Conservation (phyloP, 768 basidiomycete species). For the Pleurotus tuber-regium region DNA sequence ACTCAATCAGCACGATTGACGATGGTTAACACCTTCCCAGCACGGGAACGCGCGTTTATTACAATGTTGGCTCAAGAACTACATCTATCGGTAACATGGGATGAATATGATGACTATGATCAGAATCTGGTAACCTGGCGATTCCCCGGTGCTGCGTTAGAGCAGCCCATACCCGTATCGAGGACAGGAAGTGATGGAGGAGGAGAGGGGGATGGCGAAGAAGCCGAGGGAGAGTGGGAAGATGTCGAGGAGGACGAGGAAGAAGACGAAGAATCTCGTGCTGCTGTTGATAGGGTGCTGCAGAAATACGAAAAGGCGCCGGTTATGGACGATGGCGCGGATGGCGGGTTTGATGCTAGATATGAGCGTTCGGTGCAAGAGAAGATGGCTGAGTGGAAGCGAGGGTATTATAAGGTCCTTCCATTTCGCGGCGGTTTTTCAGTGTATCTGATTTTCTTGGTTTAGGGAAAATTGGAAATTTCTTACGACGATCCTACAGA, state of each 20-base stretch:
- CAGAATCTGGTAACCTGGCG: slow-evolving; percentile 71
- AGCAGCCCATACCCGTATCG: slow-evolving; percentile 22
- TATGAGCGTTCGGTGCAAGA: slow-evolving; percentile 70
- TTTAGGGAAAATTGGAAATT: slow-evolving; percentile 83
- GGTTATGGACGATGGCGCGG: slow-evolving; percentile 67
- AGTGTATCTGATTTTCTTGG: not conserved
- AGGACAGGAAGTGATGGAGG: slow-evolving; percentile 26
- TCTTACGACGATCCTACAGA: slow-evolving; percentile 66
- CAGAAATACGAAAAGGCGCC: slow-evolving; percentile 87
- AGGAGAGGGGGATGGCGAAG: slow-evolving; percentile 32
- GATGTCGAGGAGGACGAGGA: slow-evolving; percentile 51
- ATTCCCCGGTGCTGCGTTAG: slow-evolving; percentile 44
- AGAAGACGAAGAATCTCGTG: slow-evolving; percentile 68
- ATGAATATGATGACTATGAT: slow-evolving; percentile 86
- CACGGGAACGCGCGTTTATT: slow-evolving; percentile 80
- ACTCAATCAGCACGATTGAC: slow-evolving; percentile 44
- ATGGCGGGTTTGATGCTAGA: slow-evolving; percentile 74
- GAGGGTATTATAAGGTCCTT: slow-evolving; percentile 73
- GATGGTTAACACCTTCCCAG: slow-evolving; percentile 77
- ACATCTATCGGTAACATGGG: slow-evolving; percentile 83
- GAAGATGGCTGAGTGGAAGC: slow-evolving; percentile 94
- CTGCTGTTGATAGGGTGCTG: slow-evolving; percentile 80
- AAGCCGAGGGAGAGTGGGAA: slow-evolving; percentile 52
- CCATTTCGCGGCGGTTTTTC: not conserved
- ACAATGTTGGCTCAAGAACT: slow-evolving; percentile 72